Evolutionary conservation across 2,329 filamentous ascomycete genomes (phyloP), one percentile per base, ranked within the genome.

Genomic region (Ciborinia camelliae): DNA sequence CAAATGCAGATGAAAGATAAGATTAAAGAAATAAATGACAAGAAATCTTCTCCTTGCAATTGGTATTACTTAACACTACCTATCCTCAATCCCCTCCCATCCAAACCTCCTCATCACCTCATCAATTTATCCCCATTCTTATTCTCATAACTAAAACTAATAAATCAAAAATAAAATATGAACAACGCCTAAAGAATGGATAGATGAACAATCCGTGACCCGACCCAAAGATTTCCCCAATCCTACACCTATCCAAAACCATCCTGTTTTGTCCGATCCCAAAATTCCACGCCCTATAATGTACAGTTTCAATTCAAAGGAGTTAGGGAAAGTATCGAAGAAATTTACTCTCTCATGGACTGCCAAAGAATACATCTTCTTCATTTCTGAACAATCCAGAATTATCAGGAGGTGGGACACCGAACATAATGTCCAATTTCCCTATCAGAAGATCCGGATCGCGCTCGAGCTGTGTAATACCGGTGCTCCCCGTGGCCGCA

Each of bases 331-430:
- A 47, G 43, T 20, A 47, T 32, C 43, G 4, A 26, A 12, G 47
- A 35, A 26, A 35, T 23, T 58, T 30, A 47, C 55, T 47, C 55
- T 47, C 45, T 72, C 62, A 74, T 18, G 73, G 72, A 63, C 73
- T 75, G 7, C 73, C 73, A 58, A 76, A 76, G 66, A 74, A 75
- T 26, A 73, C 68, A 65, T 75, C 73, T 6, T 71, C 71, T 26
- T 67, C 65, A 54, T 68, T 69, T 28, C 67, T 65, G 55, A 73
- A 74, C 48, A 72, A 48, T 32, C 72, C 72, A 23, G 48, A 41
- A 37, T 69, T 70, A 23, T 65, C 65, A n/a, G 53, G 66, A n/a
- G 53, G 66, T 7, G 53, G 39, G 26, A 48, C 62, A 9, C 50
- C 65, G 50, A 72, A 75, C 7, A 66, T 65, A 53, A 73, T 73